phyloP scores from a whole-genome alignment of 1,284 basidiomycete species.

The Fomitopsis betulina region DNA sequence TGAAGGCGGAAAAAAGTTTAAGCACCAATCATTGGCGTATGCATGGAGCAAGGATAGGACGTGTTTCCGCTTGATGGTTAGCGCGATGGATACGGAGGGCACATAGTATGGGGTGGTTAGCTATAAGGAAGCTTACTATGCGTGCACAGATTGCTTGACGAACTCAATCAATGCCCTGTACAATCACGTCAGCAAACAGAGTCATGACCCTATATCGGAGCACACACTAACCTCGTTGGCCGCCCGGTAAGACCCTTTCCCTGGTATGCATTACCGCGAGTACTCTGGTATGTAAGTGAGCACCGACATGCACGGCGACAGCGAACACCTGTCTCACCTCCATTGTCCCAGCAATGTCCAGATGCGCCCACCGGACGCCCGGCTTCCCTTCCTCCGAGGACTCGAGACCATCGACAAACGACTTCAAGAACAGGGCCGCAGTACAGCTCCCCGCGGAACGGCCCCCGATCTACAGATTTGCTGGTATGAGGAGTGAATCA shows the following conservation, averaged over 20 bases:
- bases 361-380: slow-evolving; percentile 70
- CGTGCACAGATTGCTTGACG: not conserved
- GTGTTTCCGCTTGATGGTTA: too few relatives aligned
- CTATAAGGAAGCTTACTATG: not conserved
- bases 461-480: slow-evolving; percentile 55
- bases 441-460: slow-evolving; percentile 73
- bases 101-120: too few relatives aligned
- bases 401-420: slow-evolving; percentile 74
- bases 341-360: slow-evolving; percentile 86
- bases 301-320: not conserved
- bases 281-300: slow-evolving; percentile 33
- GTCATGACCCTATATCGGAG: not conserved
- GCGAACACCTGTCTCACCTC: slow-evolving; percentile 35
- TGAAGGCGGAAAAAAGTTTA: too few relatives aligned
- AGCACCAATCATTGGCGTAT: too few relatives aligned
- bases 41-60: too few relatives aligned
- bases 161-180: not conserved
- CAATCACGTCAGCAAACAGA: not conserved
- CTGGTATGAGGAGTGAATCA: slow-evolving; percentile 5
- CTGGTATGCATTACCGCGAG: slow-evolving; percentile 57
- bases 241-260: slow-evolving; percentile 80
- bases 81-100: too few relatives aligned
- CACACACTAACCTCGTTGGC: slow-evolving; percentile 52
- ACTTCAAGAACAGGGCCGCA: slow-evolving; percentile 85
- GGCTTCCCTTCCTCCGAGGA: slow-evolving; percentile 35